Percentiles rank a stretch among this genome's conserved stretches.
These are phyloP conservation scores for Alternaria brassicicola DNA, from an alignment of 2,329 filamentous ascomycete genomes.

Conservation along the genomic window DNA sequence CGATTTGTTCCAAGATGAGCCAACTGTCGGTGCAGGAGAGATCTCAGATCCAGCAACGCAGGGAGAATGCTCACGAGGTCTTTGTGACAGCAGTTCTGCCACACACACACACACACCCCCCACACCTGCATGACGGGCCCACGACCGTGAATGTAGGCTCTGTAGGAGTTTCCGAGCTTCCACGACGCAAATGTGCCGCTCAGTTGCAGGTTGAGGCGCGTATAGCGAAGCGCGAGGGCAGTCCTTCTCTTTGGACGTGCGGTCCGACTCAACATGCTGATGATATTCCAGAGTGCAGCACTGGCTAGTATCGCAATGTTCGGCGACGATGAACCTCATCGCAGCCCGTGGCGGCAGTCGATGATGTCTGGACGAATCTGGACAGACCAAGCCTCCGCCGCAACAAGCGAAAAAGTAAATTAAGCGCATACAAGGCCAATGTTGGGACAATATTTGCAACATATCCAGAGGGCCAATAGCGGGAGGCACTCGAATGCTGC, in stretches of 20 bases:
- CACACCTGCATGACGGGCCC: conserved; percentile 10
- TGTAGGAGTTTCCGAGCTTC: conserved; percentile 3
- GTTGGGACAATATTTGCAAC: conserved; percentile 33
- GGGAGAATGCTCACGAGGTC: conserved; percentile 5
- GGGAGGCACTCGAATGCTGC: conserved; percentile 32
- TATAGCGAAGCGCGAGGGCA: not conserved
- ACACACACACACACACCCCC: conserved; percentile 17
- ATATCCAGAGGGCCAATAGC: conserved; percentile 26
- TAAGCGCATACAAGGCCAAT: conserved; percentile 32
- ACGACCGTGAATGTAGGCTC: not conserved
- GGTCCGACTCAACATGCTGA: not conserved
- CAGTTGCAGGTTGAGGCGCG: conserved; percentile 3
- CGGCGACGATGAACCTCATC: conserved; percentile 4
- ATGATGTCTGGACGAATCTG: conserved; percentile 21
- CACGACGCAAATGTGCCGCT: conserved; percentile 1
- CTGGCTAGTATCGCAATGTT: not conserved
- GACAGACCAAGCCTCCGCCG: not conserved
- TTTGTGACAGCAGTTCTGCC: conserved; percentile 1
- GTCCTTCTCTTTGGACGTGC: conserved; percentile 2
- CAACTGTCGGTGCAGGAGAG: not conserved
- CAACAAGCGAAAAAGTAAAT: conserved; percentile 31
- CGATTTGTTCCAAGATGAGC: conserved; percentile 7
- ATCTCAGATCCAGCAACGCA: conserved; percentile 9
- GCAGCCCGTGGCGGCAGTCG: conserved; percentile 25
- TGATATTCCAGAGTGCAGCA: not conserved